A percentile compares a stretch with the other conserved stretches of the same genome.
phyloP scores from a whole-genome alignment of 345 rosid genomes.

The Moringa oleifera region DNA sequence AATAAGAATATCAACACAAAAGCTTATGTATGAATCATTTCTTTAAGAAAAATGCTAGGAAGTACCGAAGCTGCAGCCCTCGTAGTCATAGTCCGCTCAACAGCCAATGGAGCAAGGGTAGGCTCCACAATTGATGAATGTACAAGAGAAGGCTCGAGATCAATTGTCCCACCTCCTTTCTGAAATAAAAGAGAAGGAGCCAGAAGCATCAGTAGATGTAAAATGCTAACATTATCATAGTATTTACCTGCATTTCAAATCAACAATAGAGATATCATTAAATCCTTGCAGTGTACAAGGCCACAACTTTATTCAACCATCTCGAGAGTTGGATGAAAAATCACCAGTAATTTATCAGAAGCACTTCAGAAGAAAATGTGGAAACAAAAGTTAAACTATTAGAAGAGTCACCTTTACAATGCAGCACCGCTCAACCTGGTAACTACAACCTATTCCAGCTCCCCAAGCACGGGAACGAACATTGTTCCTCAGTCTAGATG shows the following conservation, averaged over 20 bases:
- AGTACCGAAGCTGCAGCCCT: conserved; percentile 98
- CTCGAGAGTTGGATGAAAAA: background rate
- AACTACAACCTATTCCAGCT: conserved; percentile 97
- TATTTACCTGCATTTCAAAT: too few relatives aligned
- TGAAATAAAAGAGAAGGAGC: conserved; percentile 27
- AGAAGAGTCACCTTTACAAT: conserved; percentile 72
- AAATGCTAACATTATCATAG: background rate
- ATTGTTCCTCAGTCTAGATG: conserved; percentile 91
- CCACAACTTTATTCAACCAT: conserved; percentile 11
- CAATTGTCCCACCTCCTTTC: conserved; percentile 97
- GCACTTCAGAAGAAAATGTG: background rate
- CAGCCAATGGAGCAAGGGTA: conserved; percentile 98
- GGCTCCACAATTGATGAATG: conserved; percentile 97
- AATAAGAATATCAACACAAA: too few relatives aligned
- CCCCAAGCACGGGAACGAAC: conserved; percentile 99
- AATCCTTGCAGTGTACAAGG: background rate
- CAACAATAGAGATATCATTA: too few relatives aligned
- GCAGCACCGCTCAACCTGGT: conserved; percentile 91
- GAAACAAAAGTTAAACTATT: conserved; percentile 1
- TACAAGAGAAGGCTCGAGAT: conserved; percentile 92
- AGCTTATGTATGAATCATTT: too few relatives aligned
- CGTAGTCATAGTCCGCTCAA: conserved; percentile 98
- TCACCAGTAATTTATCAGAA: background rate
- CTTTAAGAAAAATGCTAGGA: background rate
- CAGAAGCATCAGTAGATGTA: conserved; percentile 1